Evolutionary conservation across 108 stramenopile species (phyloP).

Genomic region (Conticribra guillardii): DNA sequence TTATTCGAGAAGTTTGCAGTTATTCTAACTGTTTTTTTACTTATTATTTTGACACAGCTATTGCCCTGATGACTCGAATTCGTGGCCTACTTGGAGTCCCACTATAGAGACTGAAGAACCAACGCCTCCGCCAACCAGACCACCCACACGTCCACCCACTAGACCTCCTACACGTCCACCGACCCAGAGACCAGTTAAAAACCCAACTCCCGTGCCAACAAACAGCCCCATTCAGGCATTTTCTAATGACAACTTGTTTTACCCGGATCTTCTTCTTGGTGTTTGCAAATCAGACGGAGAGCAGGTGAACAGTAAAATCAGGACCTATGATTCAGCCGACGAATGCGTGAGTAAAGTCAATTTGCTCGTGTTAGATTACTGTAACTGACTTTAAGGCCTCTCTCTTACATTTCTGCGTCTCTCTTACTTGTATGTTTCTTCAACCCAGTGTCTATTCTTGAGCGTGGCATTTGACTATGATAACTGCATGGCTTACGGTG

Average conservation of each 20-base stretch:
- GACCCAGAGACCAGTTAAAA: background rate
- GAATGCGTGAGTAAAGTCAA: background rate
- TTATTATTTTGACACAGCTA: background rate
- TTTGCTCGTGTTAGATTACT: background rate
- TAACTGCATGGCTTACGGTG: conserved; percentile 23
- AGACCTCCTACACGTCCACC: background rate
- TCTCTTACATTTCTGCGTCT: background rate
- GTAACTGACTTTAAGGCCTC: too few species aligned
- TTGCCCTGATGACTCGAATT: background rate
- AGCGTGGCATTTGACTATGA: conserved; percentile 13
- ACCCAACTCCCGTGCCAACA: background rate
- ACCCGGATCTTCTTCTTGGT: conserved; percentile 20
- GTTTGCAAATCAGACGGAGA: conserved; percentile 41
- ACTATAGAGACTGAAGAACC: background rate
- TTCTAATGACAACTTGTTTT: conserved; percentile 2
- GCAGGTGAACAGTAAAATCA: background rate
- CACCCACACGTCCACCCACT: background rate
- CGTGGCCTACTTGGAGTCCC: background rate
- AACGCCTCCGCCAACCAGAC: background rate
- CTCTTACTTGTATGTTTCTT: background rate
- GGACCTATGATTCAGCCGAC: background rate
- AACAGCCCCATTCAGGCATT: background rate
- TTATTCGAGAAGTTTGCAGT: too few species aligned
- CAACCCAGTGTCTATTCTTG: background rate
- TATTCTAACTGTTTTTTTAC: too few species aligned